Base-by-base conservation (phyloP, 208 protist genomes). In the Borovskyia barvae region DNA sequence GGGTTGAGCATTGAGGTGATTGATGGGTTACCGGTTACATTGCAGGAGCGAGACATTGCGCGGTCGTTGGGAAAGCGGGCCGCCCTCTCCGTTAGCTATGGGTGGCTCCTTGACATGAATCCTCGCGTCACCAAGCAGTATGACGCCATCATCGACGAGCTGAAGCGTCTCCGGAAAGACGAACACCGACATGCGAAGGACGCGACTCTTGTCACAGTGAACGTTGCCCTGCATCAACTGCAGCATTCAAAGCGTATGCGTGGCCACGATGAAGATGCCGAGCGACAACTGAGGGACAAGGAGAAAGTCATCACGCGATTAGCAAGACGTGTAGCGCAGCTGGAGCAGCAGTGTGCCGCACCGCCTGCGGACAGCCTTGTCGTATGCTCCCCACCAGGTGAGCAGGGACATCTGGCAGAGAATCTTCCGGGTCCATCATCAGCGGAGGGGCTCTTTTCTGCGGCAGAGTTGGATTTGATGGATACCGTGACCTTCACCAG, bases 51-150 rank as follows among this genome's bases (percentile, higher is more conserved):
- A 7, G 63, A 75, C 9, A 29, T 75, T 2, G 85, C 85, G 14
- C 54, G 72, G 2, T 14, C 43, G 4, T 42, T 80, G 29, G 76
- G 75, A 12, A 49, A 71, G 37, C 40, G 66, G 25, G 80, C 80
- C 0, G 85, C 85, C 3, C 52, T 95, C 8, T 85, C 85, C 8
- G 78, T 92, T 8, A 92, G 85, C 43, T 85, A 83, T 60, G 88
- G 85, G 11, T 92, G 88, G 85, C 62, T 84, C 28, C 55, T 87
- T 33, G 79, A 90, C 49, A 45, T 78, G 39, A 52, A 65, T 19
- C 63, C 75, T 0, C 69, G 78, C 17, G 64, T 69, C 17, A 32
- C 37, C 20, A 62, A 66, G 11, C 77, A 77, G 20, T 90, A 85
- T 68, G 58, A 74, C 2, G 64, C 56, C 17, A 67, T 85, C 29